Base-by-base conservation (phyloP, 2,329 filamentous ascomycete species). In the Aspergillus ibericus region DNA sequence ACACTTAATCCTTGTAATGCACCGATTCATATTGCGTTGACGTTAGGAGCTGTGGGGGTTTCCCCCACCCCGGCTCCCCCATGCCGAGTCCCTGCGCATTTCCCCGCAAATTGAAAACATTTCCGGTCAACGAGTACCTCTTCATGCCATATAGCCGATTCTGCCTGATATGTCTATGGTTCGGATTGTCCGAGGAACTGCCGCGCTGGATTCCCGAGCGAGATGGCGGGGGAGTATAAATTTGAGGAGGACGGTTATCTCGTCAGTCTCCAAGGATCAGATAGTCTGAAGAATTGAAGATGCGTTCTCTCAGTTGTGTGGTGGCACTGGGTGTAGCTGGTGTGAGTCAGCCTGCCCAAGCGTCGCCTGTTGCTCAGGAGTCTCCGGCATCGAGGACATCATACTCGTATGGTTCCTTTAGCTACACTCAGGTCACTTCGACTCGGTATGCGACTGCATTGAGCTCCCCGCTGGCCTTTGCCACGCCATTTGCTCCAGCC, bases 361-460 rank as follows among this genome's bases (percentile, higher is more conserved):
- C 44, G 6, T 48, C 44, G 15, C 44, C 44, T 16, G 25, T 48
- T 2, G n/a, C 44, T 15, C 44, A 48, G 25, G 27, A 48, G 27
- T 3, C 25, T 12, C 12, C 9, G 9, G 44, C 44, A 2, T 16
- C 44, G n/a, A 48, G 7, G 8, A 29, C 44, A 48, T 10, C n/a
- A 16, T 20, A 53, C 25, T 32, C 46, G 1, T 58, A 58, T 34
- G 47, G 49, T 7, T 58, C 55, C 1, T 58, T 58, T 29, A 53
- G 12, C 22, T 58, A 58, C 8, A 54, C 55, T 4, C 55, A 58
- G 36, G 15, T 58, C 22, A 53, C 50, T 4, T 54, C 55, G 13
- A 46, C 44, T 53, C 49, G 20, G 4, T 58, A 58, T 42, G 55
- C 55, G 4, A 58, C 55, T 13, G 25, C 49, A 22, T 15, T 58